Evolutionary conservation across 1,284 basidiomycete species (phyloP), one percentile per base, ranked within the genome.

Genomic region (Polyporus tsugae): DNA sequence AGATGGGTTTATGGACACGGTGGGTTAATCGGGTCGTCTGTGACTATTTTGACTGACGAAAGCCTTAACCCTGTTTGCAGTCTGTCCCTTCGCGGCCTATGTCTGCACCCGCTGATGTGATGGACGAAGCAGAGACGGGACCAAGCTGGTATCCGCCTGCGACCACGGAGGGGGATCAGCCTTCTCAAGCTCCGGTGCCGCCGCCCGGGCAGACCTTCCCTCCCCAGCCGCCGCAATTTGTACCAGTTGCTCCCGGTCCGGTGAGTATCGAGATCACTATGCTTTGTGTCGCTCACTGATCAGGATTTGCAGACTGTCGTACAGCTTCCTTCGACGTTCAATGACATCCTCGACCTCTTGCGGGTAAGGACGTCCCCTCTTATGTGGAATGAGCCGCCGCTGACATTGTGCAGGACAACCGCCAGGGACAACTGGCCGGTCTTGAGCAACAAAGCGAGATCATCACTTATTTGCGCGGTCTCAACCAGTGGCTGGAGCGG

Each of bases 361-460:
- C 80, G 91, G 67, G 91, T 91, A 75, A 74, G 84, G 77, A 38
- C 38, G 6, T 13, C 58, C 42, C 44, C 58, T 63, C 63, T 62
- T 61, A 65, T 6, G 38, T 69, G n/a, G n/a, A 35, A n/a, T 7
- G 55, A 52, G 2, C 22, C 6, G 7, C 9, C 15, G 35, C 42
- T 61, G 68, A 62, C 42, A 6, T 25, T n/a, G 71, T 4, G 9
- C 55, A 94, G 92, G 90, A 93, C 82, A 92, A 91, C 75, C 89
- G 89, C 2, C 79, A 87, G 3, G 91, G 91, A 2, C 91, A 92
- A 76, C 80, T 87, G 19, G 91, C 91, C 0, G 90, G 91, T 22
- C 85, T 92, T 10, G 89, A 92, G 61, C 92, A 94, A 73, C 91
- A 93, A 71, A 85, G 89, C 33, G 91, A 93, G 75, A 82, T 94